Evolutionary conservation across 73 alveolate genomes (phyloP).

Genomic region (Paraurostyla sp.): DNA sequence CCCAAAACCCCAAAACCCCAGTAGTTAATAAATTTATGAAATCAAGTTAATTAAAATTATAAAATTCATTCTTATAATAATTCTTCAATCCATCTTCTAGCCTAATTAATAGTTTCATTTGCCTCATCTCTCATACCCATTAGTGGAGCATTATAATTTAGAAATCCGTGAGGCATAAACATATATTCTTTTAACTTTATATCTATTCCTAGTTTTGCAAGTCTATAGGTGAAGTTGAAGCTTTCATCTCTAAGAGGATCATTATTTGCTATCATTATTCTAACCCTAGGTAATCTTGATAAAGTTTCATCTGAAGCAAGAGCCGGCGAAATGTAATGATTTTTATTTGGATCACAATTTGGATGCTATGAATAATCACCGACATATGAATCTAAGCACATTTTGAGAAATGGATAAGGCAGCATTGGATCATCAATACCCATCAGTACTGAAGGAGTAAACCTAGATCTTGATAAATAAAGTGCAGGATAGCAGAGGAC

Average conservation of each 20-base stretch:
- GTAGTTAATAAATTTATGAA: too few species aligned
- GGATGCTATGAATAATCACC: slow-evolving; percentile 17
- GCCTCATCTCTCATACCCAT: slow-evolving; percentile 13
- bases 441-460: slow-evolving; percentile 78
- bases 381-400: slow-evolving; percentile 88
- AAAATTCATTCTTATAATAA: too few species aligned
- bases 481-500: slow-evolving; percentile 93
- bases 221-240: slow-evolving; percentile 69
- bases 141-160: neutral
- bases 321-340: slow-evolving; percentile 76
- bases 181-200: slow-evolving; percentile 37
- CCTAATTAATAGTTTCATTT: neutral
- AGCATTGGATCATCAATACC: slow-evolving; percentile 88
- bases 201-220: slow-evolving; percentile 33
- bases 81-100: neutral
- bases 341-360: slow-evolving; percentile 68
- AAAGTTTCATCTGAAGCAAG: slow-evolving; percentile 66
- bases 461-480: slow-evolving; percentile 71
- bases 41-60: too few species aligned
- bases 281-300: slow-evolving; percentile 70
- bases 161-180: slow-evolving; percentile 47
- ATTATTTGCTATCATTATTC: slow-evolving; percentile 78
- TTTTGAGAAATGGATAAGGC: slow-evolving; percentile 92
- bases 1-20: too few species aligned
- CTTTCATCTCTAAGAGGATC: slow-evolving; percentile 90